Base-by-base conservation (phyloP, 129 eudicot species). In the Glebionis coronaria region DNA sequence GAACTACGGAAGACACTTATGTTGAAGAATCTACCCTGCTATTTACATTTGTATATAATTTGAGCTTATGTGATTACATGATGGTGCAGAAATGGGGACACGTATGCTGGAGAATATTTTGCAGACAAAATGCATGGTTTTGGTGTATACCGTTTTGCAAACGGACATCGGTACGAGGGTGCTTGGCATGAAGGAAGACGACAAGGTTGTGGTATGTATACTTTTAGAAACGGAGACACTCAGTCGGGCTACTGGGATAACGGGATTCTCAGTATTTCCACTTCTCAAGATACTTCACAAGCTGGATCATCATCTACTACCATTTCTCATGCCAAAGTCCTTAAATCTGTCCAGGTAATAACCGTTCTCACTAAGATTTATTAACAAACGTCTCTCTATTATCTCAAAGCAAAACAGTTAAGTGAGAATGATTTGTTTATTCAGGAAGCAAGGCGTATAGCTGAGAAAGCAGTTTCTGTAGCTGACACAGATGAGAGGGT, bases 121-220 rank as follows among this genome's bases (percentile, higher is more conserved):
- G 92, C 90, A 5, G 97, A 90, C 80, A 84, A 78, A 68, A 79
- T 87, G 66, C 97, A 90, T 28, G 97, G 97, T 12, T 90, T 87
- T 73, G 97, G 97, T 23, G 88, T 90, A 15, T 90, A 90, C 61
- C 90, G 85, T 69, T 90, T 90, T 72, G 91, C 95, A 38, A 90
- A 87, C 8, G 90, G 97, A 9, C 97, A 90, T 56, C 75, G 82
- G 35, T 90, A 90, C 7, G 92, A 90, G 67, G 97, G 97, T 2
- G 90, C 92, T 0, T 90, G 97, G 97, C 97, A 90, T 57, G 97
- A 90, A 85, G 97, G 97, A 4, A 89, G 90, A 25, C 79, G 85
- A 69, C 97, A 90, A 79, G 97, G 97, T 20, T 84, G 73, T 67
- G 97, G 97, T 35, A 84, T 84, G 91, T 90, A 90, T 61, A 90